These are phyloP conservation scores for Xylaria longipes DNA, from an alignment of 495 filamentous ascomycete species.

Conservation along the genomic window DNA sequence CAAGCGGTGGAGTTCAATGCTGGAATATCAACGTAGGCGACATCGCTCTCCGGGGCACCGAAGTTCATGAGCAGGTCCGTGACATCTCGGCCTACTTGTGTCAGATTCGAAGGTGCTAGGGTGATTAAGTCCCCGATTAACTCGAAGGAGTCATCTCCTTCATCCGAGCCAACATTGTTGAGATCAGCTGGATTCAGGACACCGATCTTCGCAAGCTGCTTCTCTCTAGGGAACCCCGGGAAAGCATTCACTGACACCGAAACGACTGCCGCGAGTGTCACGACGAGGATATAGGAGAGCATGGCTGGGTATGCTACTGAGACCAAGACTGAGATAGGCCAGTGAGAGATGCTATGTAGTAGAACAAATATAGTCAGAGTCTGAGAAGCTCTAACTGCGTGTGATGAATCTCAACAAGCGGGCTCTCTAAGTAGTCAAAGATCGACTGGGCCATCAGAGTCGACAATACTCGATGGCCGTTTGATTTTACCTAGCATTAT, in stretches of 20 bases:
- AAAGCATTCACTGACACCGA: constrained; percentile 8
- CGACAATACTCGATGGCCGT: not conserved
- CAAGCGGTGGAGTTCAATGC: constrained; percentile 20
- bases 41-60: constrained; percentile 23
- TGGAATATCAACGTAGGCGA: constrained; percentile 7
- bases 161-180: constrained; percentile 16
- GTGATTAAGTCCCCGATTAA: constrained; percentile 28
- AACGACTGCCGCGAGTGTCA: not conserved
- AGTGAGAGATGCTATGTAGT: not conserved
- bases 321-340: not conserved
- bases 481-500: not conserved
- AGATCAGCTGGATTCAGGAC: constrained; percentile 10
- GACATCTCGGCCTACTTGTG: constrained; percentile 23
- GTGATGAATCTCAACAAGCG: not conserved
- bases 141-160: constrained; percentile 24
- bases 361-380: not conserved
- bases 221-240: constrained; percentile 5
- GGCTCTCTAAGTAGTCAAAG: not conserved
- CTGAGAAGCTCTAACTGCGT: not conserved
- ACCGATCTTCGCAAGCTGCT: constrained; percentile 21
- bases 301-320: not conserved
- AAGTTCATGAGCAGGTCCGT: constrained; percentile 17
- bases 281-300: not conserved
- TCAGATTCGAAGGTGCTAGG: not conserved
- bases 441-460: not conserved